These are phyloP conservation scores for Leptoxyphium fumago DNA, from an alignment of 2,329 filamentous ascomycete species.

Conservation along the genomic window DNA sequence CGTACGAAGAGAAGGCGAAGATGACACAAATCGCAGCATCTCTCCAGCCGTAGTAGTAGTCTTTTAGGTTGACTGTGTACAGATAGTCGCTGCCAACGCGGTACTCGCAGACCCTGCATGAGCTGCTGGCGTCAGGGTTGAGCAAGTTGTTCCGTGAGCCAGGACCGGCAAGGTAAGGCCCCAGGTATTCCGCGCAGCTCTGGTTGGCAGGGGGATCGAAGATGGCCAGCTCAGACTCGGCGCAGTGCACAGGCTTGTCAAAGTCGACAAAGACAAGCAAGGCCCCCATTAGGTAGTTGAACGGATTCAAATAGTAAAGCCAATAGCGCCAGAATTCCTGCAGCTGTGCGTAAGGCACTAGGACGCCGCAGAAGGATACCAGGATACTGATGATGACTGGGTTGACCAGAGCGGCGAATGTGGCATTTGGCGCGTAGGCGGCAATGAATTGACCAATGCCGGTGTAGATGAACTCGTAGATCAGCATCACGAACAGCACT, in stretches of 20 bases:
- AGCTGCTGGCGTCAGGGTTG: constrained; percentile 43
- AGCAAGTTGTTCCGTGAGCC: constrained; percentile 34
- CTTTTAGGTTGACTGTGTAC: constrained; percentile 30
- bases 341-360: constrained; percentile 65
- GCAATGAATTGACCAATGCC: constrained; percentile 48
- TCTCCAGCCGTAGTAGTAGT: constrained; percentile 47
- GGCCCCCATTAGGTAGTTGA: constrained; percentile 66
- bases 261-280: constrained; percentile 63
- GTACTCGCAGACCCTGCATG: constrained; percentile 47
- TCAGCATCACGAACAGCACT: constrained; percentile 53
- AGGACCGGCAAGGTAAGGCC: constrained; percentile 37
- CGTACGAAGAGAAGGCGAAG: constrained; percentile 39
- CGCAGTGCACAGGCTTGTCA: constrained; percentile 50
- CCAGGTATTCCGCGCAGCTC: constrained; percentile 58
- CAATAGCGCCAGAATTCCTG: constrained; percentile 64
- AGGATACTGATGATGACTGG: constrained; percentile 58
- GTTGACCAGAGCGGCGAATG: constrained; percentile 53
- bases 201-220: constrained; percentile 53
- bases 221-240: constrained; percentile 43
- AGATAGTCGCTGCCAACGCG: constrained; percentile 35
- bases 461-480: constrained; percentile 59
- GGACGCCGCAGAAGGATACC: constrained; percentile 65
- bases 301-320: constrained; percentile 68
- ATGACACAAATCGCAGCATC: constrained; percentile 45
- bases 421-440: constrained; percentile 42